phyloP scores from a whole-genome alignment of 2,329 filamentous ascomycete genomes.

The Hortaea werneckii region DNA sequence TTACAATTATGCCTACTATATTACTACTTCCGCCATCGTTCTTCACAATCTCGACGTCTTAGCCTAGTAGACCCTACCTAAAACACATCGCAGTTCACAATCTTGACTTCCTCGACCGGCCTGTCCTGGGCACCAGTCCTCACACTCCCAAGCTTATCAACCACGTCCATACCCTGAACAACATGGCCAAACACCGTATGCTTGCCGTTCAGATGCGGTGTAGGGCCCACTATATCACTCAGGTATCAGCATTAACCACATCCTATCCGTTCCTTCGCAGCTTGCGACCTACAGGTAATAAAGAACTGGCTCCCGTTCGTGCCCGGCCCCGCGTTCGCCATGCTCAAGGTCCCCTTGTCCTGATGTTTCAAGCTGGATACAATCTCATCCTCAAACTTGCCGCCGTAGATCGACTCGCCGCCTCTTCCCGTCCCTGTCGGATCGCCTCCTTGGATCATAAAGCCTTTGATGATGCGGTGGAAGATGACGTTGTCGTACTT shows the following conservation, averaged over 20 bases:
- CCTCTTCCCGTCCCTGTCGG: constrained; percentile 43
- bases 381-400: constrained; percentile 84
- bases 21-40: too few relatives aligned
- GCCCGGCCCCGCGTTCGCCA: constrained; percentile 89
- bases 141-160: constrained; percentile 80
- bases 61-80: constrained; percentile 1
- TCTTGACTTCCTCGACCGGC: constrained; percentile 71
- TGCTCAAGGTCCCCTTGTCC: constrained; percentile 69
- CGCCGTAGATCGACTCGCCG: constrained; percentile 70
- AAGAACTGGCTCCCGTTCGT: constrained; percentile 97
- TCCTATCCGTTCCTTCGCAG: constrained; percentile 94
- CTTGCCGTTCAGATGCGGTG: constrained; percentile 80
- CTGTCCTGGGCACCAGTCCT: constrained; percentile 70
- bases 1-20: too few relatives aligned
- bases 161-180: constrained; percentile 77
- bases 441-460: constrained; percentile 73
- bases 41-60: too few relatives aligned
- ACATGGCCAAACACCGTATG: constrained; percentile 94
- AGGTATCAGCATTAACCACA: constrained; percentile 47
- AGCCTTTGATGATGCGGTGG: constrained; percentile 59
- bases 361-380: constrained; percentile 67
- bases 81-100: constrained; percentile 32
- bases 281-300: constrained; percentile 67
- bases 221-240: constrained; percentile 53
- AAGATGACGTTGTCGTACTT: constrained; percentile 28